A percentile compares a stretch with the other conserved stretches of the same genome.
Evolutionary conservation across 257 asterid genomes (phyloP).

Genomic region (Scutellaria baicalensis): DNA sequence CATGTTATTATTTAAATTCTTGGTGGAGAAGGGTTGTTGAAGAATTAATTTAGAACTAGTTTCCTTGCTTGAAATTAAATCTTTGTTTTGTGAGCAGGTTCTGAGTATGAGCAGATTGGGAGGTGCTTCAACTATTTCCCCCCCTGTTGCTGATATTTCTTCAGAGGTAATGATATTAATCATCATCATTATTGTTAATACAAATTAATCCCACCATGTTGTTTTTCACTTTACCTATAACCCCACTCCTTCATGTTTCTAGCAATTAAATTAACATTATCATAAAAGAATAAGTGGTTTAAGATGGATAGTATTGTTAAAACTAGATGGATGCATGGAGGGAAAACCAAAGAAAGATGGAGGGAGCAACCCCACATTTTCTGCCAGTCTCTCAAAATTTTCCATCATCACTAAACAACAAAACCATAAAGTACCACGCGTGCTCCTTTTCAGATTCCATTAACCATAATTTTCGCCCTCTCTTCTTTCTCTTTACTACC

Average conservation of each 20-base stretch:
- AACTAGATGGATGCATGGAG: neutral
- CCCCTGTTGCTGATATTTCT: slow-evolving; percentile 58
- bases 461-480: neutral
- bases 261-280: too few species aligned
- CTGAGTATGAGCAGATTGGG: slow-evolving; percentile 94
- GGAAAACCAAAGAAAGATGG: slow-evolving; percentile 19
- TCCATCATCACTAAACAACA: slow-evolving; percentile 48
- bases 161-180: slow-evolving; percentile 50
- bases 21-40: slow-evolving; percentile 20
- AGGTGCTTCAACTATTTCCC: slow-evolving; percentile 81
- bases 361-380: slow-evolving; percentile 25
- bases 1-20: slow-evolving; percentile 11
- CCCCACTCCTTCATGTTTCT: neutral
- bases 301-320: too few species aligned
- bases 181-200: neutral
- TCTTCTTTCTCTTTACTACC: neutral
- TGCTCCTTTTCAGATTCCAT: slow-evolving; percentile 64
- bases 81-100: slow-evolving; percentile 39
- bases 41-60: neutral
- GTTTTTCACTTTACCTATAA: neutral
- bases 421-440: slow-evolving; percentile 74
- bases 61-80: neutral
- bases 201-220: neutral
- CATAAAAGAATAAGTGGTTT: too few species aligned
- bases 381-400: slow-evolving; percentile 23